These are phyloP conservation scores for Trametes versicolor DNA, from an alignment of 1,284 basidiomycete genomes.

Conservation along the genomic window DNA sequence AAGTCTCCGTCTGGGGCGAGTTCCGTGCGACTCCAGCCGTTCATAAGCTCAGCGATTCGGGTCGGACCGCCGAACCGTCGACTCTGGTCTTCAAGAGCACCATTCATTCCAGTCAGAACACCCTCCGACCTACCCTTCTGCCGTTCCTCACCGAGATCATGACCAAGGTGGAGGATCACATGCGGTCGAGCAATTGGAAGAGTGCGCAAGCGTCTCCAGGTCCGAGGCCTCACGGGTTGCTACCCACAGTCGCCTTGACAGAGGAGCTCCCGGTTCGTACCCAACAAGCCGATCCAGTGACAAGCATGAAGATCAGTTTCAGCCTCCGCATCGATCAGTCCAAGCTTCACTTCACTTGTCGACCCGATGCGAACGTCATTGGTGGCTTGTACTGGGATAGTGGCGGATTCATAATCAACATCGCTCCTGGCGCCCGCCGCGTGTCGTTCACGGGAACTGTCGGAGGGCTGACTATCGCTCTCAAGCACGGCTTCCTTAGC, in stretches of 20 bases:
- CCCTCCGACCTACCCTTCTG: constrained; percentile 80
- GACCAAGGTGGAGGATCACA: constrained; percentile 68
- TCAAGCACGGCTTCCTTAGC: constrained; percentile 85
- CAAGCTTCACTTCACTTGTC: constrained; percentile 84
- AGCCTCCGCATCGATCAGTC: constrained; percentile 92
- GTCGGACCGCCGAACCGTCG: constrained; percentile 55
- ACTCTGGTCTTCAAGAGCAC: constrained; percentile 80
- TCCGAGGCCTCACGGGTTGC: constrained; percentile 31
- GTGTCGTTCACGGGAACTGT: constrained; percentile 82
- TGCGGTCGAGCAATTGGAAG: constrained; percentile 53
- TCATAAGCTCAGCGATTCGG: constrained; percentile 45
- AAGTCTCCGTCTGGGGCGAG: constrained; percentile 86
- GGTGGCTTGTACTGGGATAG: constrained; percentile 91
- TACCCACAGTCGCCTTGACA: constrained; percentile 21
- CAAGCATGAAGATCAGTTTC: constrained; percentile 78
- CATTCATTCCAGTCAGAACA: constrained; percentile 88
- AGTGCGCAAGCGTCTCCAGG: constrained; percentile 38
- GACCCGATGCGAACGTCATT: constrained; percentile 89
- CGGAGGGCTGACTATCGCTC: constrained; percentile 78
- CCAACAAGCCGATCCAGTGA: constrained; percentile 36
- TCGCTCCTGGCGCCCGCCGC: constrained; percentile 75
- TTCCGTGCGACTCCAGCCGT: constrained; percentile 67
- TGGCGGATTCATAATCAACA: constrained; percentile 85
- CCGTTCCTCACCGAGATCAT: constrained; percentile 85
- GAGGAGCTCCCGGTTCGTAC: constrained; percentile 22